Conservation (phyloP, 1,284 basidiomycete genomes). For the Mrakiaceae sp. region DNA sequence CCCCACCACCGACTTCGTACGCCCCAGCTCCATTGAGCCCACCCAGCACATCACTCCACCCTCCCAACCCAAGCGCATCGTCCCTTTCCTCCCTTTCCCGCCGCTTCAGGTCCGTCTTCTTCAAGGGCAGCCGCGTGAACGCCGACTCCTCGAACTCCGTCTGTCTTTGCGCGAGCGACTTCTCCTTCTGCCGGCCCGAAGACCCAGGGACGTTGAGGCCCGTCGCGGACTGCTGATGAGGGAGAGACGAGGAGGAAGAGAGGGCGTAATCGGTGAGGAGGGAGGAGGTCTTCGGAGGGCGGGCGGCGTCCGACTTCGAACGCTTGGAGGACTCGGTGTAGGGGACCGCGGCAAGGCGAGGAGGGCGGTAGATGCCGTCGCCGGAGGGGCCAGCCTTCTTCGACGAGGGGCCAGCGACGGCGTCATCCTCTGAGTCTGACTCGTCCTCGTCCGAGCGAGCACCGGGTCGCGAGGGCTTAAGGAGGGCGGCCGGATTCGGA, state of each 20-base stretch:
- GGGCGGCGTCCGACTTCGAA: constrained; percentile 36
- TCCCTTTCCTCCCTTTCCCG: constrained; percentile 81
- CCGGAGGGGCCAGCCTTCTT: constrained; percentile 27
- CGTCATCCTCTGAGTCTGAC: constrained; percentile 26
- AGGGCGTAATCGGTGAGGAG: constrained; percentile 46
- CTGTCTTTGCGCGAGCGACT: constrained; percentile 56
- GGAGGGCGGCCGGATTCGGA: constrained; percentile 55
- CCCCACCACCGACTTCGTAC: constrained; percentile 29
- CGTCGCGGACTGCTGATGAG: constrained; percentile 60
- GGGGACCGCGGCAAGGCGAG: constrained; percentile 81
- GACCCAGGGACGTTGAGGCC: constrained; percentile 45
- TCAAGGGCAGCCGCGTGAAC: constrained; percentile 82
- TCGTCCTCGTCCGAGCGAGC: constrained; percentile 27
- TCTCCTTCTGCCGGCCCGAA: constrained; percentile 28
- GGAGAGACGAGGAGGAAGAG: constrained; percentile 47
- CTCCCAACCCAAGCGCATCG: constrained; percentile 65
- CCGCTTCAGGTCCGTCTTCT: constrained; percentile 72
- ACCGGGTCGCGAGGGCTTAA: constrained; percentile 28
- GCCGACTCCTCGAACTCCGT: constrained; percentile 92
- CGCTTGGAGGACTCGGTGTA: constrained; percentile 57
- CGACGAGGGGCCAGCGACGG: constrained; percentile 20
- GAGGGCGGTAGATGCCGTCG: constrained; percentile 73
- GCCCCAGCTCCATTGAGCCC: constrained; percentile 13
- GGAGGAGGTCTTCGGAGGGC: constrained; percentile 56
- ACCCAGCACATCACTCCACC: constrained; percentile 38